Conservation (phyloP, 768 basidiomycete genomes). For the Suillus decipiens region DNA sequence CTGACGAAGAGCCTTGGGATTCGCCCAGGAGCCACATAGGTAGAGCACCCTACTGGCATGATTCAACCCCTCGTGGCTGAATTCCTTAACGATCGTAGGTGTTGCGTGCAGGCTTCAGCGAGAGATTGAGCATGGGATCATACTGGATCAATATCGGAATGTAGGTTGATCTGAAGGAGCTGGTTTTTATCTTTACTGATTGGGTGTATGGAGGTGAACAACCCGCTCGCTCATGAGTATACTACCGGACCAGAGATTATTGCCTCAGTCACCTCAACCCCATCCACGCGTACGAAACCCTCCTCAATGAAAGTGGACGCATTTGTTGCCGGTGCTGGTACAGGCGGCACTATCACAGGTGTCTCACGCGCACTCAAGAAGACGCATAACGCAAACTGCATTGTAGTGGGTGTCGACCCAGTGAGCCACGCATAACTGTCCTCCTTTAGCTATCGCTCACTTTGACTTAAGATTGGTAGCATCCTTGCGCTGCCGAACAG, state of each 20-base stretch:
- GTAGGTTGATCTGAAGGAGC: slow-evolving; percentile 39
- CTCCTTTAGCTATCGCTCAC: slow-evolving; percentile 13
- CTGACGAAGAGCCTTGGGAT: slow-evolving; percentile 86
- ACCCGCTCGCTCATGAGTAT: slow-evolving; percentile 88
- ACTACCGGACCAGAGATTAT: slow-evolving; percentile 94
- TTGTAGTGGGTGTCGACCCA: slow-evolving; percentile 90
- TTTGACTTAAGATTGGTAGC: slow-evolving; percentile 72
- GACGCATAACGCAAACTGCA: slow-evolving; percentile 67
- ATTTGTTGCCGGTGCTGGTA: slow-evolving; percentile 86
- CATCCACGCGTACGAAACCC: slow-evolving; percentile 53
- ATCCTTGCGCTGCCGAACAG: slow-evolving; percentile 74
- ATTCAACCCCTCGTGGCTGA: slow-evolving; percentile 68
- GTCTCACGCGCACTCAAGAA: slow-evolving; percentile 79
- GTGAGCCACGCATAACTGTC: slow-evolving; percentile 43
- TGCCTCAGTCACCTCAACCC: slow-evolving; percentile 67
- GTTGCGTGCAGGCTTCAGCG: slow-evolving; percentile 77
- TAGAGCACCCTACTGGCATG: slow-evolving; percentile 44
- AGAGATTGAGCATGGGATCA: slow-evolving; percentile 82
- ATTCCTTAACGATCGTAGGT: slow-evolving; percentile 86
- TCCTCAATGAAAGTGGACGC: slow-evolving; percentile 80
- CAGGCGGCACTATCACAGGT: slow-evolving; percentile 95
- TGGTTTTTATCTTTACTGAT: not conserved
- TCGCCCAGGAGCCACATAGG: slow-evolving; percentile 91
- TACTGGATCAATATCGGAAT: slow-evolving; percentile 90
- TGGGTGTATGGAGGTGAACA: slow-evolving; percentile 56